Percentiles rank a stretch among this genome's conserved stretches.
Conservation (phyloP, 495 filamentous ascomycete species). For the Beverwykella pulmonaria region DNA sequence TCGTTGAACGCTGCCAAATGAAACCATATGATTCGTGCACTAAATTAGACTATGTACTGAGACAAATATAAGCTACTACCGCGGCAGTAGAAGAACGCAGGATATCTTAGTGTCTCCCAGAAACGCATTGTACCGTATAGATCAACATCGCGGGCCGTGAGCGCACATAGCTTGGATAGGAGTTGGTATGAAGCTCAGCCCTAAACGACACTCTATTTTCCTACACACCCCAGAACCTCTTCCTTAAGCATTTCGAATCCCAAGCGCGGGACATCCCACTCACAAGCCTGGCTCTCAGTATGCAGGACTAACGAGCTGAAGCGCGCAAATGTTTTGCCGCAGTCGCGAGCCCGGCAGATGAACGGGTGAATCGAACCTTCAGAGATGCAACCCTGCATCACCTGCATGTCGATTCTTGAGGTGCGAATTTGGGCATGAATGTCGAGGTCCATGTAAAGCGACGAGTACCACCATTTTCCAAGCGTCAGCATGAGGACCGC, state of each 20-base stretch:
- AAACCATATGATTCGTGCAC: too few species aligned
- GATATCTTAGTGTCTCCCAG: too few species aligned
- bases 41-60: too few species aligned
- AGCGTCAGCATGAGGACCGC: constrained; percentile 2
- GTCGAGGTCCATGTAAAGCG: constrained; percentile 25
- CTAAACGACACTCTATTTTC: background rate
- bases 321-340: constrained; percentile 3
- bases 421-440: constrained; percentile 22
- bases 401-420: constrained; percentile 3
- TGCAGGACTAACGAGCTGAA: constrained; percentile 22
- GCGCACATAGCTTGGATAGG: too few species aligned
- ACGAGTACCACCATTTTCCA: constrained; percentile 27
- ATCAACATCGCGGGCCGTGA: too few species aligned
- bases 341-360: constrained; percentile 14
- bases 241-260: constrained; percentile 4
- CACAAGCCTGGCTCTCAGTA: constrained; percentile 17
- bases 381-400: background rate
- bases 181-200: background rate
- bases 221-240: background rate
- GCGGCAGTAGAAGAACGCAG: too few species aligned
- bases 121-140: background rate
- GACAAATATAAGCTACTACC: too few species aligned
- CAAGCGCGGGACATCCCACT: constrained; percentile 8
- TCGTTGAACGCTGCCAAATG: too few species aligned
- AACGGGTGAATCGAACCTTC: constrained; percentile 14